Evolutionary conservation across 2,329 filamentous ascomycete genomes (phyloP).

Genomic region (Fusarium odoratissimum): DNA sequence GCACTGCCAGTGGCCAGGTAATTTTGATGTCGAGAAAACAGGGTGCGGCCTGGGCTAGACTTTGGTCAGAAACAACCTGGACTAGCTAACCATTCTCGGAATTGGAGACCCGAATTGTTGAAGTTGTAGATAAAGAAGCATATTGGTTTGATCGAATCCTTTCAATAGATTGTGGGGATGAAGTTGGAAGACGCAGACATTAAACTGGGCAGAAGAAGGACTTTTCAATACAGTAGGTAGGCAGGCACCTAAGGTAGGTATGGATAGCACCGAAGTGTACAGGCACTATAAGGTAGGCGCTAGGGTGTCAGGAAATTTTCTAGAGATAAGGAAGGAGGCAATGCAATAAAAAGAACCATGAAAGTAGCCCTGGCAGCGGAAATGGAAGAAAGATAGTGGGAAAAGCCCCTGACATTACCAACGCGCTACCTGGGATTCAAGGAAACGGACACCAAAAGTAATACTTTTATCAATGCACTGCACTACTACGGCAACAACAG

Average conservation of each 20-base stretch:
- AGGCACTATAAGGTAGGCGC: background rate
- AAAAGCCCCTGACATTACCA: conserved; percentile 11
- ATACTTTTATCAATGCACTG: background rate
- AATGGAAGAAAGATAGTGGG: conserved; percentile 1
- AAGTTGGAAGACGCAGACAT: conserved; percentile 3
- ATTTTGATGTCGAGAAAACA: conserved; percentile 10
- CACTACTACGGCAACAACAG: conserved; percentile 1
- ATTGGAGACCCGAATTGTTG: conserved; percentile 16
- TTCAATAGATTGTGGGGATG: background rate
- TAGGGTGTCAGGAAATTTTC: background rate
- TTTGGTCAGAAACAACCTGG: conserved; percentile 14
- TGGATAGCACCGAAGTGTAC: background rate
- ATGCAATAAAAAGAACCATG: conserved; percentile 6
- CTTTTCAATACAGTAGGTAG: background rate
- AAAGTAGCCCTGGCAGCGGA: conserved; percentile 1
- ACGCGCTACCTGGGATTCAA: conserved; percentile 1
- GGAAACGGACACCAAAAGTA: conserved; percentile 18
- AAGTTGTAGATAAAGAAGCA: conserved; percentile 19
- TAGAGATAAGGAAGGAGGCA: conserved; percentile 16
- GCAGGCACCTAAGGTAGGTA: background rate
- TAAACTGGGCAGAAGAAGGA: background rate
- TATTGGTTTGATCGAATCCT: conserved; percentile 6
- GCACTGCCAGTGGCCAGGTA: conserved; percentile 25
- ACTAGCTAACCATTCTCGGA: conserved; percentile 26
- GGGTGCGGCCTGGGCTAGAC: conserved; percentile 11